These are phyloP conservation scores for Vigna angularis DNA, from an alignment of 306 rosid genomes.

Conservation along the genomic window DNA sequence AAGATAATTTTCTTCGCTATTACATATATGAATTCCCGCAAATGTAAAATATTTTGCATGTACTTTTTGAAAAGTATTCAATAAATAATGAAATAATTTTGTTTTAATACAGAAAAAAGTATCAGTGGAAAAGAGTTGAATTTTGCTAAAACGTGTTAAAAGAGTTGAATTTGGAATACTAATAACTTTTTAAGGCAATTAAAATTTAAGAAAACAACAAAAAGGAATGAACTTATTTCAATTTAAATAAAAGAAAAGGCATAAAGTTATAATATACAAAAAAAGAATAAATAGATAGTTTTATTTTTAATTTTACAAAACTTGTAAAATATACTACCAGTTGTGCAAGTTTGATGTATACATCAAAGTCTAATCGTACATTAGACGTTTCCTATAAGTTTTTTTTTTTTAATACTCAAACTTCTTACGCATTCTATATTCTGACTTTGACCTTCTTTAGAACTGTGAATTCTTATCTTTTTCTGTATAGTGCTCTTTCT, in stretches of 20 bases:
- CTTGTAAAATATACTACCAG: not conserved
- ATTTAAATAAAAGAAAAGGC: not conserved
- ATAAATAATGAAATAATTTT: too few relatives aligned
- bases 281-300: not conserved
- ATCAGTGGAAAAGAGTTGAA: too few relatives aligned
- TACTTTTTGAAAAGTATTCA: too few relatives aligned
- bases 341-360: not conserved
- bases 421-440: not conserved
- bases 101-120: too few relatives aligned
- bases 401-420: not conserved
- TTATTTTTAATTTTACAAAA: not conserved
- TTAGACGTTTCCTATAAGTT: not conserved
- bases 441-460: not conserved
- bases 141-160: too few relatives aligned
- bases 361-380: not conserved
- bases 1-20: too few relatives aligned
- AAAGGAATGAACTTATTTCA: not conserved
- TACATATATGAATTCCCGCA: too few relatives aligned
- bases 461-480: conserved; percentile 10
- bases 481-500: not conserved
- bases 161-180: not conserved
- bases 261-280: not conserved
- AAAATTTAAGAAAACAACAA: not conserved
- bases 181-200: not conserved
- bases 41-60: too few relatives aligned